Evolutionary conservation across 2,329 filamentous ascomycete species (phyloP).

Genomic region (Penicillium verrucosum): DNA sequence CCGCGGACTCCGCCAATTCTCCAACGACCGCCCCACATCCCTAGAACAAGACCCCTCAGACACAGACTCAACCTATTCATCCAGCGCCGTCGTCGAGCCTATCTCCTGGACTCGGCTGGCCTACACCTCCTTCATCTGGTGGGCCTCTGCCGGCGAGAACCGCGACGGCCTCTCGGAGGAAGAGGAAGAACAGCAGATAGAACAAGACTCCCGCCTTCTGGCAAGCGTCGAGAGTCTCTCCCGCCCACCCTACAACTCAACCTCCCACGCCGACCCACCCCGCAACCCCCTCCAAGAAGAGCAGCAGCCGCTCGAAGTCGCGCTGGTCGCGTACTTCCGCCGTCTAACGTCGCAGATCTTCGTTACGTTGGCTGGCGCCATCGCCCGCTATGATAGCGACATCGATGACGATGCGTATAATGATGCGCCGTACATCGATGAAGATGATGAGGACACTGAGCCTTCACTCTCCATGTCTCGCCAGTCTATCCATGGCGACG

Average conservation of each 20-base stretch:
- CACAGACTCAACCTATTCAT: slow-evolving; percentile 42
- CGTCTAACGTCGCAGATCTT: slow-evolving; percentile 48
- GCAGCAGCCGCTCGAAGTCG: slow-evolving; percentile 44
- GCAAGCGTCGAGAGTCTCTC: slow-evolving; percentile 36
- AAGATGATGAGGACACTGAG: slow-evolving; percentile 25
- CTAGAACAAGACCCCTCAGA: slow-evolving; percentile 36
- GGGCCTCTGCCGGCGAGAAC: slow-evolving; percentile 63
- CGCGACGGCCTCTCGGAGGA: slow-evolving; percentile 55
- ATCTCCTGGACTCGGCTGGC: slow-evolving; percentile 59
- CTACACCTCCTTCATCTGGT: slow-evolving; percentile 64
- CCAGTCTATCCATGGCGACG: slow-evolving; percentile 27
- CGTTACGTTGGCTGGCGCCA: slow-evolving; percentile 42
- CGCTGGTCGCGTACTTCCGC: slow-evolving; percentile 51
- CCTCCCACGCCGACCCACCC: slow-evolving; percentile 7
- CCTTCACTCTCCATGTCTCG: slow-evolving; percentile 24
- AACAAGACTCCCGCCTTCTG: slow-evolving; percentile 44
- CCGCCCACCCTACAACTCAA: slow-evolving; percentile 14
- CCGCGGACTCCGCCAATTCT: slow-evolving; percentile 52
- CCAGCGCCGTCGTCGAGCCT: slow-evolving; percentile 52
- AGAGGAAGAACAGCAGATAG: slow-evolving; percentile 46
- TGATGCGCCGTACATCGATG: slow-evolving; percentile 23
- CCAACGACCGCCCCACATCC: slow-evolving; percentile 17
- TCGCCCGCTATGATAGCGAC: slow-evolving; percentile 40
- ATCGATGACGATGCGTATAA: slow-evolving; percentile 14
- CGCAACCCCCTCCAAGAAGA: slow-evolving; percentile 29